A percentile compares a stretch with the other conserved stretches of the same genome.
Evolutionary conservation across 768 basidiomycete genomes (phyloP).

Genomic region (Amanita subjunquillea): DNA sequence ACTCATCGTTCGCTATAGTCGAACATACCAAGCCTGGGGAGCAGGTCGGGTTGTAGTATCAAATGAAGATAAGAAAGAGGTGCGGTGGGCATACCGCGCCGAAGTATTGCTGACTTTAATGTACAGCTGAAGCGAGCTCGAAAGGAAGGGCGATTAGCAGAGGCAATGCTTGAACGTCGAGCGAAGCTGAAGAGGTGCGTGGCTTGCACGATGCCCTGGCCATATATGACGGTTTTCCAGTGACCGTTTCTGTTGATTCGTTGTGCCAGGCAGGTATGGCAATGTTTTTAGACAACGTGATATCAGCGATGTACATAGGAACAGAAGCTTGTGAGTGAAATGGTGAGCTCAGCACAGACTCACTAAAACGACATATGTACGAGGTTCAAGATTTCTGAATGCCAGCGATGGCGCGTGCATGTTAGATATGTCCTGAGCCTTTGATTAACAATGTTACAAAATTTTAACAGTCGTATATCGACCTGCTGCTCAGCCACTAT

Average conservation of each 20-base stretch:
- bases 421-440: no score
- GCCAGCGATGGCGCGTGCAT: no score
- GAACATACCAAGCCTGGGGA: conserved; percentile 76
- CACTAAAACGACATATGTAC: no score
- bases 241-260: conserved; percentile 39
- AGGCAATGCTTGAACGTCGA: conserved; percentile 74
- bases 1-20: conserved; percentile 28
- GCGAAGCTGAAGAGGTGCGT: conserved; percentile 78
- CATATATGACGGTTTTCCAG: conserved; percentile 15
- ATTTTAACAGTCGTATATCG: no score
- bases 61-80: conserved; percentile 62
- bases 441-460: no score
- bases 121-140: conserved; percentile 64
- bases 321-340: no score
- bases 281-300: no score
- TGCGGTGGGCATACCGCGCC: conserved; percentile 18
- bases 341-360: no score
- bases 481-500: no score
- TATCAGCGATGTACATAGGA: no score
- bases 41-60: conserved; percentile 68
- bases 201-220: neutral
- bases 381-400: no score
- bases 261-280: no score
- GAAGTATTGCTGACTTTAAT: conserved; percentile 2
- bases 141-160: conserved; percentile 74